Conservation (phyloP, 2,329 filamentous ascomycete genomes). For the Fusarium sp. region DNA sequence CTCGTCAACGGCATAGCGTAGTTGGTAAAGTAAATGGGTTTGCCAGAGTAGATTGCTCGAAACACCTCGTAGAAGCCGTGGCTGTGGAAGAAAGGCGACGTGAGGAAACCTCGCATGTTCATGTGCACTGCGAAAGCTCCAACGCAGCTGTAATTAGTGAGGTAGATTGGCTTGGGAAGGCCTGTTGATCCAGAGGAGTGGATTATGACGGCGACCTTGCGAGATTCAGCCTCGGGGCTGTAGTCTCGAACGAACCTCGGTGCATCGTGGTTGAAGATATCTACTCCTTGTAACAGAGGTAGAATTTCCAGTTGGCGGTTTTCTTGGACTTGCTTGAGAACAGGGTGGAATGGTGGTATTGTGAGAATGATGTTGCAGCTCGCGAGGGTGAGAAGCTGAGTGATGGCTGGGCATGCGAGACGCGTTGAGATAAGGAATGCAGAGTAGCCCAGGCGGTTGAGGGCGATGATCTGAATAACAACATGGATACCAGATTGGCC, state of each 20-base stretch:
- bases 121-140: conserved; percentile 59
- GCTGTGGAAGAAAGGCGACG: conserved; percentile 70
- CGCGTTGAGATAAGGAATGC: conserved; percentile 44
- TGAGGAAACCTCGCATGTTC: conserved; percentile 64
- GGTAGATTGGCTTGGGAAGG: conserved; percentile 72
- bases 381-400: conserved; percentile 28
- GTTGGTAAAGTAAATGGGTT: conserved; percentile 67
- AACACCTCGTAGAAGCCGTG: conserved; percentile 69
- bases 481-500: conserved; percentile 40
- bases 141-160: conserved; percentile 65
- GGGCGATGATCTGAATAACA: conserved; percentile 40
- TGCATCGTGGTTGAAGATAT: conserved; percentile 23
- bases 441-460: conserved; percentile 40
- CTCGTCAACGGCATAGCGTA: conserved; percentile 67
- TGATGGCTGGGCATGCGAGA: conserved; percentile 37
- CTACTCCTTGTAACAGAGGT: conserved; percentile 17
- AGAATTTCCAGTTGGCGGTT: conserved; percentile 26
- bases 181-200: conserved; percentile 68
- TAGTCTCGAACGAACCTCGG: conserved; percentile 36
- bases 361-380: conserved; percentile 33
- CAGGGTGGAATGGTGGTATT: conserved; percentile 35
- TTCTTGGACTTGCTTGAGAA: conserved; percentile 32
- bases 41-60: conserved; percentile 64
- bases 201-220: conserved; percentile 44
- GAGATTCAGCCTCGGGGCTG: conserved; percentile 28